A percentile compares a stretch with the other conserved stretches of the same genome.
phyloP scores from a whole-genome alignment of 768 basidiomycete species.

The Calocera viscosa region DNA sequence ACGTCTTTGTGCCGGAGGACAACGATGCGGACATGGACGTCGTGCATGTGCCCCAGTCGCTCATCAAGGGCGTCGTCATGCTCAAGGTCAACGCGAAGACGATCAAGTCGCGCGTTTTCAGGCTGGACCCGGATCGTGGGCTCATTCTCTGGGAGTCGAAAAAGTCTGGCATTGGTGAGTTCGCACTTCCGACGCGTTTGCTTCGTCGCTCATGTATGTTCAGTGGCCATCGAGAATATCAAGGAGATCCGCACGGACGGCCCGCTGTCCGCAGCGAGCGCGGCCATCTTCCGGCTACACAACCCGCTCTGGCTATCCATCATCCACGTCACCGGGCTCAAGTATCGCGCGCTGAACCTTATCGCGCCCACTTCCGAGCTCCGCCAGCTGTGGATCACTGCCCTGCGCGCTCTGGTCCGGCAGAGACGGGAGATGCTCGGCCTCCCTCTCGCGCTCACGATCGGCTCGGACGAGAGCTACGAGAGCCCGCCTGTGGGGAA shows the following conservation, averaged over 20 bases:
- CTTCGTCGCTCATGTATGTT: background rate
- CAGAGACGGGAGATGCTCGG: conserved; percentile 37
- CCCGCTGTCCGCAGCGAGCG: background rate
- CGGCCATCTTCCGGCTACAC: conserved; percentile 36
- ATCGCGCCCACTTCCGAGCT: conserved; percentile 56
- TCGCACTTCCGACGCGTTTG: background rate
- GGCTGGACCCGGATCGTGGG: conserved; percentile 66
- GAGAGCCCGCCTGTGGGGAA: background rate
- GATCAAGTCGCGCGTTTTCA: conserved; percentile 56
- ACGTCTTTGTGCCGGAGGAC: background rate
- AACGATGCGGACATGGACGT: background rate
- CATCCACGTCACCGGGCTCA: conserved; percentile 63
- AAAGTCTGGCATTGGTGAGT: conserved; percentile 51
- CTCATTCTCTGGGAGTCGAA: conserved; percentile 69
- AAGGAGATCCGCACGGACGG: conserved; percentile 68
- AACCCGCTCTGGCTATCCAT: conserved; percentile 66
- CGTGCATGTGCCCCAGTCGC: background rate
- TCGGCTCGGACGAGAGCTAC: conserved; percentile 36
- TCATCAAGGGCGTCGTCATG: conserved; percentile 49
- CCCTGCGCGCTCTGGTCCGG: conserved; percentile 32
- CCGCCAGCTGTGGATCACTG: conserved; percentile 49
- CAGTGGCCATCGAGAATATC: conserved; percentile 77
- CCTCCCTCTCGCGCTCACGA: conserved; percentile 57
- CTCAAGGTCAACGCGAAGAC: conserved; percentile 72
- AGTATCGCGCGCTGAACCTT: conserved; percentile 77